Percentiles rank a stretch among this genome's conserved stretches.
phyloP scores from a whole-genome alignment of 371 early-diverging fungal genomes.

The Actinomortierella ambigua region DNA sequence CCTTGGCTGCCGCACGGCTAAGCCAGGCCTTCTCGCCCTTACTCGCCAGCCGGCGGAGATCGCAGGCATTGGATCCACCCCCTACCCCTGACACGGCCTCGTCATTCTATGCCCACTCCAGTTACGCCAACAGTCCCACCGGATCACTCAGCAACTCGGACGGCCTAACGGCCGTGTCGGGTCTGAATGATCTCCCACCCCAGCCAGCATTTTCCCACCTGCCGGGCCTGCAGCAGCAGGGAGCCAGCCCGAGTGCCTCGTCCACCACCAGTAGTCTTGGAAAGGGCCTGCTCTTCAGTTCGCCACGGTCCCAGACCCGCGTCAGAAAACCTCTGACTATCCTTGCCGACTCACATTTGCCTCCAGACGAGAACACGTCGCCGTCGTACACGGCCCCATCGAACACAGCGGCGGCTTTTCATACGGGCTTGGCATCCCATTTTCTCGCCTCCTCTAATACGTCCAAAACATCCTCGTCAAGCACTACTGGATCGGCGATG shows the following conservation, averaged over 20 bases:
- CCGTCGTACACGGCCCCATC: constrained; percentile 25
- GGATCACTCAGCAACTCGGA: constrained; percentile 15
- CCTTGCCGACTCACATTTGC: constrained; percentile 12
- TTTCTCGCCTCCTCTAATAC: constrained; percentile 22
- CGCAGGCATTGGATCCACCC: constrained; percentile 26
- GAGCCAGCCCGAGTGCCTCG: constrained; percentile 2
- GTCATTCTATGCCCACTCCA: constrained; percentile 15
- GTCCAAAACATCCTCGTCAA: constrained; percentile 11
- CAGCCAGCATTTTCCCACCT: constrained; percentile 2
- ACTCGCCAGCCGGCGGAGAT: constrained; percentile 31
- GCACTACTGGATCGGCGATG: constrained; percentile 20
- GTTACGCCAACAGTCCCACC: constrained; percentile 16
- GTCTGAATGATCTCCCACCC: neutral
- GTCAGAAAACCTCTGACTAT: constrained; percentile 25
- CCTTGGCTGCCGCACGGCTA: constrained; percentile 29
- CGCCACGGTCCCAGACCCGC: constrained; percentile 25
- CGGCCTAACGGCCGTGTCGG: constrained; percentile 5
- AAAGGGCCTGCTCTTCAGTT: constrained; percentile 37
- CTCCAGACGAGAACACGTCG: constrained; percentile 21
- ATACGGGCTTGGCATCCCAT: constrained; percentile 34
- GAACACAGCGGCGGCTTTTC: constrained; percentile 34
- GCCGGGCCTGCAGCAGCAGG: neutral
- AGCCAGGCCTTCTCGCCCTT: constrained; percentile 41
- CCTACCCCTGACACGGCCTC: constrained; percentile 34
- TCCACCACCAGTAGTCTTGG: constrained; percentile 18